These are phyloP conservation scores for Rhizophora mangle DNA, from an alignment of 345 rosid species.

Conservation along the genomic window DNA sequence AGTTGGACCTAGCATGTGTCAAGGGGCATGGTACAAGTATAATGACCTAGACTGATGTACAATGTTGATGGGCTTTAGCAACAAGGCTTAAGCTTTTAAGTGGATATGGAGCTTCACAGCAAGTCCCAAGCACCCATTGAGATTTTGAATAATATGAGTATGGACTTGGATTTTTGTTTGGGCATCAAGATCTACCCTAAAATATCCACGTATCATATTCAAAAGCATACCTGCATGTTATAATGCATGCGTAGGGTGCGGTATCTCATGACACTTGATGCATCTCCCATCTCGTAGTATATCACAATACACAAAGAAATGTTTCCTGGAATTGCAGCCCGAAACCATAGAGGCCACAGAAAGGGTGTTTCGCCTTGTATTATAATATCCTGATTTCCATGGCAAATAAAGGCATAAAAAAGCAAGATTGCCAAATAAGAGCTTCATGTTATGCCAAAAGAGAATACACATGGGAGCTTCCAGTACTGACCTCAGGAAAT, in stretches of 20 bases:
- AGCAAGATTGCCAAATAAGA: slow-evolving; percentile 16
- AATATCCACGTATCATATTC: slow-evolving; percentile 9
- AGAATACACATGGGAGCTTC: slow-evolving; percentile 18
- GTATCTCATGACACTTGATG: slow-evolving; percentile 70
- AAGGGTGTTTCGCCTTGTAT: slow-evolving; percentile 54
- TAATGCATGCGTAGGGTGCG: slow-evolving; percentile 81
- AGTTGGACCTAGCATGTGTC: too few relatives aligned
- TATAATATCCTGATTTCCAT: slow-evolving; percentile 53
- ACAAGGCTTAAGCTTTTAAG: too few relatives aligned
- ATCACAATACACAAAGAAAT: slow-evolving; percentile 55
- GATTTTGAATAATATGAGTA: background rate
- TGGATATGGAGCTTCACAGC: background rate
- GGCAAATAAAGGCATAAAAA: slow-evolving; percentile 20
- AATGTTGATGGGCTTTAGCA: too few relatives aligned
- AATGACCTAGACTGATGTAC: too few relatives aligned
- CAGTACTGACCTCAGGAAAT: slow-evolving; percentile 76
- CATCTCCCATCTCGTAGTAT: slow-evolving; percentile 84
- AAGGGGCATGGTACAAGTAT: too few relatives aligned
- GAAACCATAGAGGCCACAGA: slow-evolving; percentile 93
- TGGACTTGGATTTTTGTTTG: too few relatives aligned
- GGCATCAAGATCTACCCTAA: slow-evolving; percentile 1
- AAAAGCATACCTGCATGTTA: slow-evolving; percentile 61
- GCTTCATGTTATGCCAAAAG: slow-evolving; percentile 11
- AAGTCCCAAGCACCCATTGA: background rate
- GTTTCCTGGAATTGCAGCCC: slow-evolving; percentile 84